phyloP scores from a whole-genome alignment of 345 rosid genomes.

The Zanthoxylum bungeanum region DNA sequence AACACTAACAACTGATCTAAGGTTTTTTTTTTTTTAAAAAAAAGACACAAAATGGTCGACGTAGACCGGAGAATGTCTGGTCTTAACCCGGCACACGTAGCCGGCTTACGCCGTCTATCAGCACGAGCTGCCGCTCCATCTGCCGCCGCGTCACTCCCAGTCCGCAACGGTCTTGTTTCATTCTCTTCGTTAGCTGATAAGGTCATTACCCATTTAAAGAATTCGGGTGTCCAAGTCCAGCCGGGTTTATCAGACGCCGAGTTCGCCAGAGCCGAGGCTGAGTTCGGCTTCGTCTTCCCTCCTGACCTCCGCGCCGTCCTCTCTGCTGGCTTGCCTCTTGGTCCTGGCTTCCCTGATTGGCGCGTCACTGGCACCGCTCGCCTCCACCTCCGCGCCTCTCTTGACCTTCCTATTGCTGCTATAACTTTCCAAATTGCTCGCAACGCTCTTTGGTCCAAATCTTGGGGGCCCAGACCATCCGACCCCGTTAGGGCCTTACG shows the following conservation, averaged over 20 bases:
- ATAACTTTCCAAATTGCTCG: constrained; percentile 86
- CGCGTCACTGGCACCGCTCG: constrained; percentile 68
- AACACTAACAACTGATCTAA: background rate
- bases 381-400: constrained; percentile 70
- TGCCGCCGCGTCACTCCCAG: constrained; percentile 34
- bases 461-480: constrained; percentile 84
- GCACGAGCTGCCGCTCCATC: constrained; percentile 85
- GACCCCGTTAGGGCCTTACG: constrained; percentile 84
- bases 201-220: constrained; percentile 64
- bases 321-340: constrained; percentile 80
- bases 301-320: constrained; percentile 92
- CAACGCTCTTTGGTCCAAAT: constrained; percentile 80
- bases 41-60: constrained; percentile 64
- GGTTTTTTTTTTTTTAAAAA: background rate
- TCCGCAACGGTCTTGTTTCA: constrained; percentile 66
- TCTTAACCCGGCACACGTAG: constrained; percentile 81
- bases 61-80: constrained; percentile 95
- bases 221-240: constrained; percentile 72
- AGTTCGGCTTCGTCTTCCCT: constrained; percentile 86
- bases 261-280: constrained; percentile 85
- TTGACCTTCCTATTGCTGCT: constrained; percentile 91
- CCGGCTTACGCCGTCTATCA: constrained; percentile 93
- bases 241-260: constrained; percentile 80
- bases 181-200: constrained; percentile 73
- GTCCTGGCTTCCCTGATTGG: constrained; percentile 96